phyloP scores from a whole-genome alignment of 2,329 filamentous ascomycete species.

The Exophiala viscosa region DNA sequence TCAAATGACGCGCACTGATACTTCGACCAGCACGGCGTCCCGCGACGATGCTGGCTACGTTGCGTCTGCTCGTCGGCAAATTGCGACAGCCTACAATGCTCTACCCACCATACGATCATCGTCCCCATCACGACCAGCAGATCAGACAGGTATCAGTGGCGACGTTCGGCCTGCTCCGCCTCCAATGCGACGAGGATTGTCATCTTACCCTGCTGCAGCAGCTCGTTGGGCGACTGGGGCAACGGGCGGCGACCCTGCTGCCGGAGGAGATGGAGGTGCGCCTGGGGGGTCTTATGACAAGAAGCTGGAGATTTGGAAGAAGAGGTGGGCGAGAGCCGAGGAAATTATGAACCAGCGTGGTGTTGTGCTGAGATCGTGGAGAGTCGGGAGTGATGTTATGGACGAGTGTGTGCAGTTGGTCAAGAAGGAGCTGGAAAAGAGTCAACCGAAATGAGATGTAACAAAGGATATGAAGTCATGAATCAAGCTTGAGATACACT shows the following conservation, averaged over 20 bases:
- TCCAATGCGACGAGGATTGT: constrained; percentile 29
- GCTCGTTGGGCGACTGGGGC: constrained; percentile 32
- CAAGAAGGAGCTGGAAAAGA: constrained; percentile 34
- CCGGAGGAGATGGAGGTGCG: constrained; percentile 21
- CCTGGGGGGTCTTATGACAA: constrained; percentile 36
- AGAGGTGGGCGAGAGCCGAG: constrained; percentile 46
- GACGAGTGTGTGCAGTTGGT: constrained; percentile 44
- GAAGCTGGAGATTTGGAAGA: constrained; percentile 48
- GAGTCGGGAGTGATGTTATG: constrained; percentile 44
- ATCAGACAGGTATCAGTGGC: constrained; percentile 30
- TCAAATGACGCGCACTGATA: constrained; percentile 22
- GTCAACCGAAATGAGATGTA: background rate
- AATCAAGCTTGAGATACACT: no score
- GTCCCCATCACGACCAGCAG: constrained; percentile 25
- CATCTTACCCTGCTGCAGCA: constrained; percentile 32
- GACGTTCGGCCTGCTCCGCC: constrained; percentile 28
- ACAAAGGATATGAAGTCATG: background rate
- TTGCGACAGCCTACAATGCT: constrained; percentile 25
- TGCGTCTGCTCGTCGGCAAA: constrained; percentile 24
- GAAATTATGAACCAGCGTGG: constrained; percentile 41
- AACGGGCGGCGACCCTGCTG: constrained; percentile 19
- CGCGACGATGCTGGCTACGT: constrained; percentile 27
- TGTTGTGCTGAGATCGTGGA: constrained; percentile 45
- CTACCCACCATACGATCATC: constrained; percentile 27
- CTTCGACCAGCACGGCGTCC: constrained; percentile 12